phyloP scores from a whole-genome alignment of 371 early-diverging fungal genomes.

The Mortierella sp. region DNA sequence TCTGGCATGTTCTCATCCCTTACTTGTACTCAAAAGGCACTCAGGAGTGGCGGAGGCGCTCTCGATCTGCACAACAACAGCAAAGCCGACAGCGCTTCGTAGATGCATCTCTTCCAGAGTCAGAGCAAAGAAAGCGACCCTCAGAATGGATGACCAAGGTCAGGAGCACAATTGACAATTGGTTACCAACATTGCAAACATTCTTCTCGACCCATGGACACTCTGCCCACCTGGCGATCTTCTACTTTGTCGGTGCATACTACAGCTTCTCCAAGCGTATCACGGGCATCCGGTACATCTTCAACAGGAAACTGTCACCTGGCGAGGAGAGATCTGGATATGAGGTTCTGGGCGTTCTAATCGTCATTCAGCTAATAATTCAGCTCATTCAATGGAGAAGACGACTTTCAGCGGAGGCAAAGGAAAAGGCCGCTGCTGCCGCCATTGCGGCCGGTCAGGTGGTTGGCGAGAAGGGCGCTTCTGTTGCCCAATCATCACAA shows the following conservation, averaged over 20 bases:
- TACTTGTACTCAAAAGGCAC: constrained; percentile 66
- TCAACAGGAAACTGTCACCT: constrained; percentile 78
- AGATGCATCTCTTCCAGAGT: constrained; percentile 39
- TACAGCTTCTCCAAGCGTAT: constrained; percentile 83
- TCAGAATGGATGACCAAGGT: constrained; percentile 27
- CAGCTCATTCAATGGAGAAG: constrained; percentile 58
- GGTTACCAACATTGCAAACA: constrained; percentile 39
- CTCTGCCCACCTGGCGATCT: constrained; percentile 80
- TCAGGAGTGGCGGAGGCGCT: constrained; percentile 59
- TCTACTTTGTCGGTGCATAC: constrained; percentile 85
- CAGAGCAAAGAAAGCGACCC: constrained; percentile 24
- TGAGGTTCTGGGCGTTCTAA: constrained; percentile 85
- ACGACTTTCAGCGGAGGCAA: constrained; percentile 35
- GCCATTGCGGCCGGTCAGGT: constrained; percentile 15
- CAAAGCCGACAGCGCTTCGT: constrained; percentile 27
- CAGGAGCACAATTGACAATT: constrained; percentile 27
- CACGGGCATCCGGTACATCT: constrained; percentile 80
- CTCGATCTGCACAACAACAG: constrained; percentile 34
- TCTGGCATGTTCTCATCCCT: constrained; percentile 65
- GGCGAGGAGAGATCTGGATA: constrained; percentile 83
- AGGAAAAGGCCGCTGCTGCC: constrained; percentile 30
- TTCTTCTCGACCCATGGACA: constrained; percentile 57
- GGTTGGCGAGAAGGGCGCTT: constrained; percentile 18
- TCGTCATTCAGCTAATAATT: constrained; percentile 75
- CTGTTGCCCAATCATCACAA: neutral